Base-by-base conservation (phyloP, 495 filamentous ascomycete species). In the Bacidia gigantensis region DNA sequence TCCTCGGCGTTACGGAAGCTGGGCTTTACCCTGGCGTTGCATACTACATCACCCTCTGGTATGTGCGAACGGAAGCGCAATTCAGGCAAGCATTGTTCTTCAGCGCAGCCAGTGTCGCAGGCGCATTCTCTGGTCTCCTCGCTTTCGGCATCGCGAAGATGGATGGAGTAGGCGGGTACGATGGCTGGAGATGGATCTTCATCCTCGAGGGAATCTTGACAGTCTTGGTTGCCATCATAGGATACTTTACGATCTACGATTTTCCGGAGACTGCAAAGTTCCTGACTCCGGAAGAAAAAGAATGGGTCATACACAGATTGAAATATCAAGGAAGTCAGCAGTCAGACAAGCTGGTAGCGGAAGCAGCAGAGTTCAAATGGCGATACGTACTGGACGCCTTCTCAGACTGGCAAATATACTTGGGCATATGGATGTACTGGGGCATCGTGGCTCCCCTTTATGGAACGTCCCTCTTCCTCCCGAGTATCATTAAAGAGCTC, bases 121-220 rank as follows among this genome's bases (percentile, higher is more conserved):
- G 86, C 42, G 84, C 86, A 0, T 90, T 89, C 62, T 83, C 84
- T 51, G 86, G 86, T 0, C 74, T 87, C 39, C 64, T 89, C 11
- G 86, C 86, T 5, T 86, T 69, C 64, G 74, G 68, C 10, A 68
- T 71, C n/a, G 66, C 62, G 17, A 70, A 82, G 44, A 83, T 87
- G 81, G 61, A 67, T 46, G 80, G 80, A 0, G 69, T 81, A 1
- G 79, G 79, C 7, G 79, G 75, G 43, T 69, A 71, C 17, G 72
- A 74, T 46, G 86, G 85, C n/a, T 92, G 86, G 86, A 69, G 78
- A 11, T 89, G 86, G 81, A 88, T 89, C 53, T 89, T 90, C 56
- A 87, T 89, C 24, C 66, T 89, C 23, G 83, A 86, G 68, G 83
- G 83, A 3, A 70, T 86, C n/a, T 65, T 79, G 2, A 89, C 86